These are phyloP conservation scores for Aciculoconidium aculeatum DNA, from an alignment of 805 yeast genomes.

Conservation along the genomic window DNA sequence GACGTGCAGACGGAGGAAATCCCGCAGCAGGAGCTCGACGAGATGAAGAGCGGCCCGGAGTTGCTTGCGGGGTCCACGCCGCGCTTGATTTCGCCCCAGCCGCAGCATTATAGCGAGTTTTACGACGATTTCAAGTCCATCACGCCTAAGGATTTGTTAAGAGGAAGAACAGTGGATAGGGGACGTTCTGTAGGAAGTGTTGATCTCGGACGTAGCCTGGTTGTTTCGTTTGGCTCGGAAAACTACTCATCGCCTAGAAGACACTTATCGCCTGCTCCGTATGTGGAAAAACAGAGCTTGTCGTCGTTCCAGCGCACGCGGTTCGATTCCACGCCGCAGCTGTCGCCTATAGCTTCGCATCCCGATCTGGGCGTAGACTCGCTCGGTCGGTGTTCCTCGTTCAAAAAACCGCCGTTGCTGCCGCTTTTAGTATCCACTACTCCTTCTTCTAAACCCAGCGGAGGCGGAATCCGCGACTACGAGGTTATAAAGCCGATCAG, in stretches of 20 bases:
- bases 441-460: constrained; percentile 43
- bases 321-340: constrained; percentile 10
- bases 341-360: constrained; percentile 11
- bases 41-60: too few relatives aligned
- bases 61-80: too few relatives aligned
- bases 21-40: too few relatives aligned
- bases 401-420: constrained; percentile 61
- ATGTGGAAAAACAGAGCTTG: constrained; percentile 45
- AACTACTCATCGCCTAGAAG: constrained; percentile 56
- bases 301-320: constrained; percentile 56
- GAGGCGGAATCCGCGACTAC: constrained; percentile 79
- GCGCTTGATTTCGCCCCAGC: too few relatives aligned
- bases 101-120: too few relatives aligned
- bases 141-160: constrained; percentile 41
- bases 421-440: constrained; percentile 71
- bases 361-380: constrained; percentile 8
- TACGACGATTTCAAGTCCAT: constrained; percentile 20
- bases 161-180: constrained; percentile 21
- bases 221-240: too few relatives aligned
- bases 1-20: too few relatives aligned
- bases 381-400: constrained; percentile 14
- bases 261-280: constrained; percentile 49
- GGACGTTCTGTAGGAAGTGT: too few relatives aligned
- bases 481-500: constrained; percentile 90
- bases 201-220: too few relatives aligned